A percentile compares a stretch with the other conserved stretches of the same genome.
phyloP scores from a whole-genome alignment of 2,329 filamentous ascomycete species.

The Colletotrichum coccodes region DNA sequence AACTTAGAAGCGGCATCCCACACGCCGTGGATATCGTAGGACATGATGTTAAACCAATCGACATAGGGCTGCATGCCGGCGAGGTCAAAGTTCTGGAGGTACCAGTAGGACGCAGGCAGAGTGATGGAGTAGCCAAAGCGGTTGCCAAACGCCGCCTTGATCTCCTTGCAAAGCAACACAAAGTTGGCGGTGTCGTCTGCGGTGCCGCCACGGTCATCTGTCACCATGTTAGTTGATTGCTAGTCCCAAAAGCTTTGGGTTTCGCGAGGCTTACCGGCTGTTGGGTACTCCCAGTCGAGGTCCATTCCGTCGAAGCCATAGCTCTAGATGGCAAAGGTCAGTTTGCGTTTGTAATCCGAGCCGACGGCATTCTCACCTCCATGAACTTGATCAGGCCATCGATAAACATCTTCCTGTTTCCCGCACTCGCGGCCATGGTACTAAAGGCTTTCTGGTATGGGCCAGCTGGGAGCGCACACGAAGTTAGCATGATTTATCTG shows the following conservation, averaged over 20 bases:
- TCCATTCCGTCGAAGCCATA: conserved; percentile 57
- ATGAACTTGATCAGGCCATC: conserved; percentile 50
- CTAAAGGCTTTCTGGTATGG: conserved; percentile 44
- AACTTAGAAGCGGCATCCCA: conserved; percentile 42
- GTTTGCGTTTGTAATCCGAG: background rate
- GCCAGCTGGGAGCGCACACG: conserved; percentile 4
- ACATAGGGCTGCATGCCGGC: conserved; percentile 36
- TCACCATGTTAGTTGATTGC: conserved; percentile 35
- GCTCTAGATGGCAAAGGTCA: conserved; percentile 49
- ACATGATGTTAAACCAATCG: conserved; percentile 52
- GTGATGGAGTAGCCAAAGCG: conserved; percentile 38
- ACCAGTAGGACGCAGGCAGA: conserved; percentile 40
- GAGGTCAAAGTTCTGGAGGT: conserved; percentile 40
- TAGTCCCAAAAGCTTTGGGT: too few species aligned
- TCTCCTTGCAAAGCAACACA: conserved; percentile 32
- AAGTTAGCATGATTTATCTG: conserved; percentile 8
- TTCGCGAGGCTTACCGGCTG: conserved; percentile 1
- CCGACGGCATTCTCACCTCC: conserved; percentile 40
- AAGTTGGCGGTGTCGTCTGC: conserved; percentile 47
- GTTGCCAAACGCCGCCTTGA: conserved; percentile 4
- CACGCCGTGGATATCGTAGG: conserved; percentile 18
- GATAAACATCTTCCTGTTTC: conserved; percentile 47
- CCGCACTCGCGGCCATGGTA: conserved; percentile 42
- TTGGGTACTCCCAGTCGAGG: conserved; percentile 55
- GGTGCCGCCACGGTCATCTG: conserved; percentile 46